These are phyloP conservation scores for Maudiozyma bulderi DNA, from an alignment of 805 yeast species.

Conservation along the genomic window DNA sequence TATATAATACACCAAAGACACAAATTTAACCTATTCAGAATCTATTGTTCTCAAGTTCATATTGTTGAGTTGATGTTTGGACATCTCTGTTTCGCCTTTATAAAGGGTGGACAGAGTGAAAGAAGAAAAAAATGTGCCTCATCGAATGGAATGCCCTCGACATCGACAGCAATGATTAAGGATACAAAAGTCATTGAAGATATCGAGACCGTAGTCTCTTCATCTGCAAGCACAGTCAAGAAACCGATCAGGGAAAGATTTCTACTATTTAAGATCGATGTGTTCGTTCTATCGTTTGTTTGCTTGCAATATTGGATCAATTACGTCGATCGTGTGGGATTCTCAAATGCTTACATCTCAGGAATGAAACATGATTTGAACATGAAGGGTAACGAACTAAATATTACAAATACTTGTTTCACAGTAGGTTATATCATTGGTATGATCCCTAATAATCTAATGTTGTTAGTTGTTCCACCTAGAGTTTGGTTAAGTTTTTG, in stretches of 20 bases:
- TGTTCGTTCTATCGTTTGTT: constrained; percentile 27
- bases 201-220: background rate
- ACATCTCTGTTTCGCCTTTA: no score
- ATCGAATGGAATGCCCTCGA: background rate
- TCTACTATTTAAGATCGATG: constrained; percentile 24
- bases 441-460: constrained; percentile 51
- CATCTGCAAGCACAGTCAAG: background rate
- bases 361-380: constrained; percentile 53
- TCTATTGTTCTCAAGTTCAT: no score
- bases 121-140: background rate
- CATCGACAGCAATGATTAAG: background rate
- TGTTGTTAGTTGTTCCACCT: constrained; percentile 44
- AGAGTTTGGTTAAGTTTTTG: constrained; percentile 47
- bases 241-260: constrained; percentile 8
- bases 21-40: no score
- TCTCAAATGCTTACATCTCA: constrained; percentile 52
- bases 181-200: background rate
- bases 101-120: no score
- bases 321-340: constrained; percentile 48
- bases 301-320: constrained; percentile 35
- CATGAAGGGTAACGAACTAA: constrained; percentile 40
- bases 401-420: constrained; percentile 45
- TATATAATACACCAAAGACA: no score
- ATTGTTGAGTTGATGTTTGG: no score
- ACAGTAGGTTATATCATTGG: constrained; percentile 54